Evolutionary conservation across 805 yeast genomes (phyloP).

Genomic region (Metschnikowia cubensis): DNA sequence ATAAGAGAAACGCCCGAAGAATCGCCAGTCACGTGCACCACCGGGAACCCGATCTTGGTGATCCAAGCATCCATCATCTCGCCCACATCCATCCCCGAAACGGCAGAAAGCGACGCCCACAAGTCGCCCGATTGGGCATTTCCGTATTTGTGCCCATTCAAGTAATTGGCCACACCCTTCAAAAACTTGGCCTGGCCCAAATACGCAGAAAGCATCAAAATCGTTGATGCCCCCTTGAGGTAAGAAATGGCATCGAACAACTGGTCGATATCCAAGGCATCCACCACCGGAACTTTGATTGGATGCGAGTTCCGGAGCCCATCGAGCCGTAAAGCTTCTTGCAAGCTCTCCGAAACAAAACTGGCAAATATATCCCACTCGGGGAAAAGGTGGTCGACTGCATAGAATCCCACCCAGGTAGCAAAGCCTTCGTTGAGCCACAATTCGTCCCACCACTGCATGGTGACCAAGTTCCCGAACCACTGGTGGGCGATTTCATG

Average conservation of each 20-base stretch:
- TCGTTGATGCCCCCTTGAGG: slow-evolving; percentile 73
- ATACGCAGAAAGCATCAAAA: slow-evolving; percentile 70
- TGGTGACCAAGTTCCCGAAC: slow-evolving; percentile 86
- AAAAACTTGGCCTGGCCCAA: slow-evolving; percentile 67
- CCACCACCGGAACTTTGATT: slow-evolving; percentile 73
- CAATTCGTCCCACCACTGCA: slow-evolving; percentile 92
- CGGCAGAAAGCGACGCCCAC: slow-evolving; percentile 64
- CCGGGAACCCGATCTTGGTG: slow-evolving; percentile 68
- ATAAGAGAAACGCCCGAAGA: slow-evolving; percentile 35
- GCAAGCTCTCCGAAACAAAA: slow-evolving; percentile 49
- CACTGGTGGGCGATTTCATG: slow-evolving; percentile 91
- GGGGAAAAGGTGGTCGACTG: slow-evolving; percentile 67
- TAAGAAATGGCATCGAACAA: slow-evolving; percentile 80
- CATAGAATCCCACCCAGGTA: slow-evolving; percentile 74
- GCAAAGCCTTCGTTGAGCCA: slow-evolving; percentile 93
- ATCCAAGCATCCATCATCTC: slow-evolving; percentile 69
- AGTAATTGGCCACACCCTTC: slow-evolving; percentile 67
- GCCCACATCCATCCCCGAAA: slow-evolving; percentile 57
- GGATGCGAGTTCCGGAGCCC: slow-evolving; percentile 69
- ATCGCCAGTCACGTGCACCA: slow-evolving; percentile 44
- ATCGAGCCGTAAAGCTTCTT: slow-evolving; percentile 50
- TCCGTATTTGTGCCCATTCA: slow-evolving; percentile 56
- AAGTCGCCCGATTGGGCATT: slow-evolving; percentile 74
- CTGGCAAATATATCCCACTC: slow-evolving; percentile 74
- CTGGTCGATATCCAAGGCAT: slow-evolving; percentile 77